phyloP scores from a whole-genome alignment of 176 grass and related monocot genomes.

The Avena sativa region DNA sequence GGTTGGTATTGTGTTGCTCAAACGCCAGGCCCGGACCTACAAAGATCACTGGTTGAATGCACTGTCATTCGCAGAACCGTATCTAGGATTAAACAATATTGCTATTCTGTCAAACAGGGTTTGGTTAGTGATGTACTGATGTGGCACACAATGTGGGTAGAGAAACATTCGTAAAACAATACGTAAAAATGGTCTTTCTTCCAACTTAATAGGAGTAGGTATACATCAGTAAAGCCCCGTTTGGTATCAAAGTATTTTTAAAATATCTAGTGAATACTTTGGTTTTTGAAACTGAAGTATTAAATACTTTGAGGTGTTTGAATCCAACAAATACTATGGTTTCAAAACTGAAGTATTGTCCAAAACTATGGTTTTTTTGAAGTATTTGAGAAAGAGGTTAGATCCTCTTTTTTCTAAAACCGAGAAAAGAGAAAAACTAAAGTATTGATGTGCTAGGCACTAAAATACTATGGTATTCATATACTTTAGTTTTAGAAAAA shows the following conservation, averaged over 20 bases:
- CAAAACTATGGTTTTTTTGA: no score
- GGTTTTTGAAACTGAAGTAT: not conserved
- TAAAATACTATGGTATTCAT: no score
- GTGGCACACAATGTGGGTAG: not conserved
- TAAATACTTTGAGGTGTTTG: no score
- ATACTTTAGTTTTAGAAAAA: not conserved
- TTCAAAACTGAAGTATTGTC: no score
- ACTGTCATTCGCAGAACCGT: not conserved
- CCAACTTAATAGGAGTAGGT: not conserved
- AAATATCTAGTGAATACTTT: no score
- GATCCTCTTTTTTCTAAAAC: no score
- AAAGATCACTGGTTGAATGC: slow-evolving; percentile 1
- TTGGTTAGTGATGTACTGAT: not conserved
- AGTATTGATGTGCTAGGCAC: no score
- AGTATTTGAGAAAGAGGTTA: no score
- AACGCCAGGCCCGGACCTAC: slow-evolving; percentile 34
- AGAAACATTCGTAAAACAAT: not conserved
- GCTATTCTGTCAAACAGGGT: not conserved
- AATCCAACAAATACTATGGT: no score
- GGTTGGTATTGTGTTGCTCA: slow-evolving; percentile 13
- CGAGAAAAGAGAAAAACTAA: no score
- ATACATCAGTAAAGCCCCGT: not conserved
- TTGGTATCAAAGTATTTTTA: no score
- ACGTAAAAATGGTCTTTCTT: not conserved
- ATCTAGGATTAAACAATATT: slow-evolving; percentile 19